phyloP scores from a whole-genome alignment of 345 rosid genomes.

The Lumnitzera littorea region DNA sequence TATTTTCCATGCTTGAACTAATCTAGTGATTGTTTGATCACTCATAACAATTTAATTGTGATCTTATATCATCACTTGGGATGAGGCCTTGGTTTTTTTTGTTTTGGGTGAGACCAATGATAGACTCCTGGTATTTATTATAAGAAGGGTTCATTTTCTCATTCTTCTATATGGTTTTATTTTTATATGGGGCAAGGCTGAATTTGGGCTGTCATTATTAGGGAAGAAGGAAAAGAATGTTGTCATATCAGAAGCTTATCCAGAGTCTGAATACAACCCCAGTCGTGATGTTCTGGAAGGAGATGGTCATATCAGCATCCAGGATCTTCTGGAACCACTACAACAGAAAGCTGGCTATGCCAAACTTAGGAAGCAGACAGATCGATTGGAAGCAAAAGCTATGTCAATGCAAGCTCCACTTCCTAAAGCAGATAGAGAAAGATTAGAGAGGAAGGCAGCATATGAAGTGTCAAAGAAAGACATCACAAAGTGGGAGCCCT shows the following conservation, averaged over 20 bases:
- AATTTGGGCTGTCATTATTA: slow-evolving; percentile 15
- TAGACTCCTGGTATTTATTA: too few species aligned
- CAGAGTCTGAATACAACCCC: slow-evolving; percentile 89
- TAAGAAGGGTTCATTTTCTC: neutral
- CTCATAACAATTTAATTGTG: too few species aligned
- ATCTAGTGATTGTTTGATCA: too few species aligned
- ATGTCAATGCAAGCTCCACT: slow-evolving; percentile 67
- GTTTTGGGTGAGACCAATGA: too few species aligned
- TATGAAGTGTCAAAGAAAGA: slow-evolving; percentile 52
- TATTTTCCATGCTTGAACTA: too few species aligned
- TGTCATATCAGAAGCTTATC: slow-evolving; percentile 65
- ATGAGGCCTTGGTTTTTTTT: too few species aligned
- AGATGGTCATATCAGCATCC: slow-evolving; percentile 39
- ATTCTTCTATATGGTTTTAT: neutral
- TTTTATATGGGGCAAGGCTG: neutral
- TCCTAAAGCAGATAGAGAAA: slow-evolving; percentile 60
- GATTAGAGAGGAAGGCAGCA: slow-evolving; percentile 67
- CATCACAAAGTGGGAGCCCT: slow-evolving; percentile 66
- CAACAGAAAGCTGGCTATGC: slow-evolving; percentile 52
- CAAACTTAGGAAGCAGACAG: slow-evolving; percentile 45
- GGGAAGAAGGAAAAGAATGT: slow-evolving; percentile 53
- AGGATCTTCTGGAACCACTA: slow-evolving; percentile 67
- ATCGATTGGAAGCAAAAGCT: slow-evolving; percentile 41
- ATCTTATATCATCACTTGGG: too few species aligned
- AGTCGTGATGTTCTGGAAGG: slow-evolving; percentile 78